Evolutionary conservation across 371 early-diverging fungal species (phyloP), one percentile per base, ranked within the genome.

Genomic region (Smittium culicis): DNA sequence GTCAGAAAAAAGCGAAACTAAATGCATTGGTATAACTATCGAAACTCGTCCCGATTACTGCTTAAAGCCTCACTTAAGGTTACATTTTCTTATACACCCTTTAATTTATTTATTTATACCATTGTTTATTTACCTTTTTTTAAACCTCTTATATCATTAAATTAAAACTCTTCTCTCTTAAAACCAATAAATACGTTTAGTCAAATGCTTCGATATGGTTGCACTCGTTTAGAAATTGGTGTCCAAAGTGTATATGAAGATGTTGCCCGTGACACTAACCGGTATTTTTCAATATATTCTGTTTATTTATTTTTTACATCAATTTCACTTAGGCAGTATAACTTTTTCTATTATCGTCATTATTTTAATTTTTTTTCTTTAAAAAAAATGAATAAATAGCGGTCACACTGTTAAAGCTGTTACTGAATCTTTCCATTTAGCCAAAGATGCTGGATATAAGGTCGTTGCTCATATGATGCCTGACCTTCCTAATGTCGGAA

Each of bases 401-500:
- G 99, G 99, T 25, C 99, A 99, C 75, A 99, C 99, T 5, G 99
- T 99, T 33, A 86, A 88, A 69, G 94, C 98, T 5, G 99, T 99
- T 0, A 89, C 91, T 69, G 98, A 97, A 73, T 90, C 91, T 1
- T 99, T 99, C 79, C 94, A 94, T 45, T 79, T 99, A 67, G 89
- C 93, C 35, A 99, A 99, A 77, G 99, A 99, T 76, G 91, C 97
- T 27, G 99, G 99, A 2, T 99, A 95, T 83, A 99, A 99, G 79
- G 92, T 99, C 2, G 99, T 99, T 14, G 91, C 99, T 11, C 99
- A 99, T 71, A 99, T 99, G 99, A 99, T 99, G 99, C 99, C 99
- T 20, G 99, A 99, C 82, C 82, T 99, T 61, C 99, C 99, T 0
- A 99, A 99, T 76, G 99, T 99, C 3, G 99, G 98, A 29, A 97